Percentiles rank a stretch among this genome's conserved stretches.
These are phyloP conservation scores for Cetradonia linearis DNA, from an alignment of 495 filamentous ascomycete genomes.

Conservation along the genomic window DNA sequence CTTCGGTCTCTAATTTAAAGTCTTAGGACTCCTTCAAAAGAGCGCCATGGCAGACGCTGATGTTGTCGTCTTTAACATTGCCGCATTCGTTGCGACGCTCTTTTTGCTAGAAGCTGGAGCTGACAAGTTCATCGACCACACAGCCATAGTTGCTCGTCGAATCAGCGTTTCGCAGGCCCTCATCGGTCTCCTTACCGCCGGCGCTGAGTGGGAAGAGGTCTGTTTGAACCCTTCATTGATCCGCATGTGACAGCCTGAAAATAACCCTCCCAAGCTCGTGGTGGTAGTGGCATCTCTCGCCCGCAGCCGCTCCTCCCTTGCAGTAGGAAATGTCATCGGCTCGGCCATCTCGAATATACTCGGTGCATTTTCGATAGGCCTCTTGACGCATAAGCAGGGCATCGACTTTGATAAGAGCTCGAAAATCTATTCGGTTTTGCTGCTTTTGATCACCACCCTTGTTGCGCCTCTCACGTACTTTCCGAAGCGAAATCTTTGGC, in stretches of 20 bases:
- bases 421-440: background rate
- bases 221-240: slow-evolving; percentile 13
- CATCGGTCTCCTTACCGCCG: slow-evolving; percentile 43
- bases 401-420: slow-evolving; percentile 26
- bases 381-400: slow-evolving; percentile 32
- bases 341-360: slow-evolving; percentile 48
- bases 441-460: background rate
- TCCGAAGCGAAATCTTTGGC: background rate
- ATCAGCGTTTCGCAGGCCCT: slow-evolving; percentile 39
- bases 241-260: background rate
- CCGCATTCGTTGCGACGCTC: slow-evolving; percentile 24
- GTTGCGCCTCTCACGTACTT: background rate
- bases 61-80: slow-evolving; percentile 23
- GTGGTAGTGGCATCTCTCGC: slow-evolving; percentile 41
- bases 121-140: slow-evolving; percentile 43
- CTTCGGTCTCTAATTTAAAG: too few species aligned
- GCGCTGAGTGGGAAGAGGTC: slow-evolving; percentile 50
- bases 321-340: slow-evolving; percentile 46
- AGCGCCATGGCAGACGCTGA: slow-evolving; percentile 17
- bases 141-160: slow-evolving; percentile 38
- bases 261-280: slow-evolving; percentile 34
- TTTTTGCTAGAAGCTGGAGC: slow-evolving; percentile 30
- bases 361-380: slow-evolving; percentile 44
- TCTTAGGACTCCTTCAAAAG: too few species aligned
- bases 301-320: slow-evolving; percentile 39